A percentile compares a stretch with the other conserved stretches of the same genome.
Evolutionary conservation across 371 early-diverging fungal genomes (phyloP).

Genomic region (Apophysomyces variabilis): DNA sequence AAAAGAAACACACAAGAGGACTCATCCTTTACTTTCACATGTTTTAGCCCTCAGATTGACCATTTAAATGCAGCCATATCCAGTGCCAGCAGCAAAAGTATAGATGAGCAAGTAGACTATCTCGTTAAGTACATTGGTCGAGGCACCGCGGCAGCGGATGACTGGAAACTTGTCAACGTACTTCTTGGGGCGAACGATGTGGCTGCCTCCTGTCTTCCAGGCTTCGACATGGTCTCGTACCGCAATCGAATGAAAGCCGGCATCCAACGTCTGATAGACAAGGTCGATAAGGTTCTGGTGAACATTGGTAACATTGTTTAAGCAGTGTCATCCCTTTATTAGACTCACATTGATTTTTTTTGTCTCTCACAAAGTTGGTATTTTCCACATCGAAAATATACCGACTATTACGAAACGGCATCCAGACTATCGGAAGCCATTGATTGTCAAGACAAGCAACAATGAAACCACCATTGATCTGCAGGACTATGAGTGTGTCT

Average conservation of each 20-base stretch:
- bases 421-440: conserved; percentile 32
- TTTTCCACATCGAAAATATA: conserved; percentile 25
- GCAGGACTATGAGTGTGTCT: conserved; percentile 34
- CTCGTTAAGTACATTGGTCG: conserved; percentile 30
- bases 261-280: conserved; percentile 14
- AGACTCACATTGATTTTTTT: too few relatives aligned
- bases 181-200: conserved; percentile 42
- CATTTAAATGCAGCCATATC: conserved; percentile 35
- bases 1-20: not conserved
- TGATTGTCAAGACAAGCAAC: not conserved
- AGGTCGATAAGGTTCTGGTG: conserved; percentile 23
- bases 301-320: conserved; percentile 5
- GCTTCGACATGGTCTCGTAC: not conserved
- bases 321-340: too few relatives aligned
- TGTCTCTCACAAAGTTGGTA: conserved; percentile 11
- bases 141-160: conserved; percentile 16
- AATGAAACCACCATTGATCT: conserved; percentile 22
- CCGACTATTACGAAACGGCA: conserved; percentile 14
- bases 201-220: conserved; percentile 31
- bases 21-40: too few relatives aligned
- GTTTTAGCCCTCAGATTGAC: conserved; percentile 15
- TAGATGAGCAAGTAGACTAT: conserved; percentile 40
- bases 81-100: conserved; percentile 28
- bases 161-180: conserved; percentile 44
- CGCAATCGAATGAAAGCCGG: conserved; percentile 19